phyloP scores from a whole-genome alignment of 441 rosid species.

The Oxalis stricta region DNA sequence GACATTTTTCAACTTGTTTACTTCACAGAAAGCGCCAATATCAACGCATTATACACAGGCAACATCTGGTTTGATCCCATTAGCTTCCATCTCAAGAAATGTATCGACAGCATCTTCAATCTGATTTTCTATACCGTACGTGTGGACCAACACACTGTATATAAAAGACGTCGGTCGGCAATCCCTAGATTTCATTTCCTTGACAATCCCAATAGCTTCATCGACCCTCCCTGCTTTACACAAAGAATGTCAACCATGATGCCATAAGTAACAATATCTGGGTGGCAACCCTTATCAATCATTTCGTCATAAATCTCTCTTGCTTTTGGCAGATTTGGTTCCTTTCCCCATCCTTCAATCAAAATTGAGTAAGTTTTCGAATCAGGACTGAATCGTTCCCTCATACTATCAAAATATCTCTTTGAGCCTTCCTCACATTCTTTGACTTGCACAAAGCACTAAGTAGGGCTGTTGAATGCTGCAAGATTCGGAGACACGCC shows the following conservation, averaged over 20 bases:
- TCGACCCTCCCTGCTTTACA: constrained; percentile 81
- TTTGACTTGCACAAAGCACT: constrained; percentile 83
- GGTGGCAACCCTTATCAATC: constrained; percentile 47
- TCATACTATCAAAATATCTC: constrained; percentile 61
- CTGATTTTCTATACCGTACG: constrained; percentile 56
- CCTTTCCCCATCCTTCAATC: constrained; percentile 90
- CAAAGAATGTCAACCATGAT: constrained; percentile 78
- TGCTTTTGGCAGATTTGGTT: constrained; percentile 72
- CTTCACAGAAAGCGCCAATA: constrained; percentile 72
- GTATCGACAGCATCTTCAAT: constrained; percentile 69
- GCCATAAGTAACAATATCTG: constrained; percentile 77
- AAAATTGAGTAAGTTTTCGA: constrained; percentile 71
- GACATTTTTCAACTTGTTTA: constrained; percentile 45
- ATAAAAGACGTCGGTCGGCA: constrained; percentile 61
- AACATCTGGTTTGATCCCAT: constrained; percentile 54
- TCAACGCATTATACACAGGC: constrained; percentile 58
- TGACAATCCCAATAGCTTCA: constrained; percentile 61
- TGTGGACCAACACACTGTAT: constrained; percentile 69
- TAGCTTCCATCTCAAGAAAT: constrained; percentile 68
- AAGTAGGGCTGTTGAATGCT: constrained; percentile 62
- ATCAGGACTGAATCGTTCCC: constrained; percentile 38
- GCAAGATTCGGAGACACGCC: constrained; percentile 43
- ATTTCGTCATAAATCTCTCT: constrained; percentile 64
- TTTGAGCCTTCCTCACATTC: constrained; percentile 82
- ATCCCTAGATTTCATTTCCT: constrained; percentile 37